Evolutionary conservation across 441 rosid species (phyloP), one percentile per base, ranked within the genome.

Genomic region (Syzygium syzygioides): DNA sequence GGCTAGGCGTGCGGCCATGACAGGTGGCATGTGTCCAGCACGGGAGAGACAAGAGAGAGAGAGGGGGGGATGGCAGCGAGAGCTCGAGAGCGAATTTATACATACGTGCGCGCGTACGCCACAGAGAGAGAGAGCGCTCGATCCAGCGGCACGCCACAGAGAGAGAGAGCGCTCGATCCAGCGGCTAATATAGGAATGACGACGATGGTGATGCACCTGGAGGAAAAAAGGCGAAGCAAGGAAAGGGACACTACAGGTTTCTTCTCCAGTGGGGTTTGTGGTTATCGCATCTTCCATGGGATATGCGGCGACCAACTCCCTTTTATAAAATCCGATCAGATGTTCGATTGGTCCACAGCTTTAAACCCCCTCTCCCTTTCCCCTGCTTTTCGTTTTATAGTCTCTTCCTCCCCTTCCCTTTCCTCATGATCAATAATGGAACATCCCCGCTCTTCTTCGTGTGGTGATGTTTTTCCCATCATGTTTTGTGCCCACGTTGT

Each of bases 231-330:
- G 76, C 26, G 15, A 71, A 37, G 50, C 11, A 68, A 68, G 79
- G 48, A 34, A 32, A 68, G 79, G 25, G 79, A 20, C 79, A 32
- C 13, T 13, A 6, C 23, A 7, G 88, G 55, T 86, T 86, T 48
- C 88, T 66, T 66, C 88, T 66, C 84, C 62, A 66, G 23, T 12
- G 59, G n/a, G 60, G 88, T 62, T 71, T 80, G 86, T 86, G 85
- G 86, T 32, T 87, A 79, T 89, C 52, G 94, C 92, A 94, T 94
- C 95, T 93, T 93, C 93, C 91, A 92, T 68, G 88, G 94, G 68
- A 94, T 91, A 94, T 93, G 91, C 94, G 88, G 91, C 89, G 88
- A 89, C 93, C 93, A 92, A 50, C 48, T 34, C 80, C 50, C 48
- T 34, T 71, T 71, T 71, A 10, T 3, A 9, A 37, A 71, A 71